phyloP scores from a whole-genome alignment of 768 basidiomycete genomes.

The Amanita muscaria region DNA sequence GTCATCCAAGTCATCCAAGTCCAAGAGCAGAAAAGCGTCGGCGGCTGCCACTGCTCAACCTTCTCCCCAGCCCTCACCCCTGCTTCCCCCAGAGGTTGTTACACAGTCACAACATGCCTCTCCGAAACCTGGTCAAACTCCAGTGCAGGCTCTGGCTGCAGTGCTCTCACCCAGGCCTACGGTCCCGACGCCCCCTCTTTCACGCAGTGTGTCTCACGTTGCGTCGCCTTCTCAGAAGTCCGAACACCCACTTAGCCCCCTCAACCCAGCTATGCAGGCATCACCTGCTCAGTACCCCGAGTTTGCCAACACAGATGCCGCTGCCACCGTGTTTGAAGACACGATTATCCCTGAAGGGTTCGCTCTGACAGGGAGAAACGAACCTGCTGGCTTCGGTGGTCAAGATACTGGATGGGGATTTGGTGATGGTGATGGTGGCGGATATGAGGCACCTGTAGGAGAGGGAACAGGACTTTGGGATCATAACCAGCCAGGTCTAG shows the following conservation, averaged over 20 bases:
- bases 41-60: neutral
- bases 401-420: neutral
- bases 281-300: slow-evolving; percentile 2
- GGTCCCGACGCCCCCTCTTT: neutral
- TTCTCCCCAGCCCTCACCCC: neutral
- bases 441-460: neutral
- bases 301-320: slow-evolving; percentile 14
- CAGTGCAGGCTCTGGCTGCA: neutral
- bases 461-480: neutral
- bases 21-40: slow-evolving; percentile 5
- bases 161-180: slow-evolving; percentile 2
- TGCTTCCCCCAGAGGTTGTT: neutral
- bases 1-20: neutral
- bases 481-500: neutral
- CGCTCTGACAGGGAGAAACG: neutral
- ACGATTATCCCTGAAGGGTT: neutral
- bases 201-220: slow-evolving; percentile 12
- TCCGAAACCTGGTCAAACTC: neutral
- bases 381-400: neutral
- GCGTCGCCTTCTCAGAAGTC: slow-evolving; percentile 17
- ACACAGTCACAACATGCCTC: neutral
- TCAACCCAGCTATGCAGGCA: slow-evolving; percentile 25
- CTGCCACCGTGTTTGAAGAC: neutral
- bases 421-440: slow-evolving; percentile 3
- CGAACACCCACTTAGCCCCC: slow-evolving; percentile 22